A percentile compares a stretch with the other conserved stretches of the same genome.
Evolutionary conservation across 345 rosid species (phyloP).

Genomic region (Moricandia arvensis): DNA sequence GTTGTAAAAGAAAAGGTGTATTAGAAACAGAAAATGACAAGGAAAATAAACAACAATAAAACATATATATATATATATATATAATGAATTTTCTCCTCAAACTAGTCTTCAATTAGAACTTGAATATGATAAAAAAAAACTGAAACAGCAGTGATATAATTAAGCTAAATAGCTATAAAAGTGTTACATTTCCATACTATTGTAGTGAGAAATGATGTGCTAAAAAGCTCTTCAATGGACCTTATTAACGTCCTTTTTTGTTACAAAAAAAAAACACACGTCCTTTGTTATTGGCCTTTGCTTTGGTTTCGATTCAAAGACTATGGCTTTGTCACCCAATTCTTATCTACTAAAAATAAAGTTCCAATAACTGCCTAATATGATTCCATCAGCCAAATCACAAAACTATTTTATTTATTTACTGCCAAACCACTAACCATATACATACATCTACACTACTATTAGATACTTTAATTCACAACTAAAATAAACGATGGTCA

Average conservation of each 20-base stretch:
- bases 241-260: no score
- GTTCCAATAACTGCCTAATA: conserved; percentile 27
- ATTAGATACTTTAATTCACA: no score
- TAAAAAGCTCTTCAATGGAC: conserved; percentile 5
- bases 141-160: not conserved
- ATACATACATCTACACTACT: no score
- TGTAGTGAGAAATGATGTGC: not conserved
- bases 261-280: no score
- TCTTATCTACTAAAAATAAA: not conserved
- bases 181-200: not conserved
- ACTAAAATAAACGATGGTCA: not conserved
- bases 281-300: conserved; percentile 25
- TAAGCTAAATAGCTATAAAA: not conserved
- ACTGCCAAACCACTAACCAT: no score
- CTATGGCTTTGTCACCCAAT: conserved; percentile 20
- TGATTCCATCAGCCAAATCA: not conserved
- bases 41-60: not conserved
- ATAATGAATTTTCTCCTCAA: conserved; percentile 10
- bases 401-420: no score
- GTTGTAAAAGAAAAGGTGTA: conserved; percentile 6
- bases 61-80: not conserved
- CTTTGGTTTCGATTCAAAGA: conserved; percentile 37
- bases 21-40: not conserved
- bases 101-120: not conserved
- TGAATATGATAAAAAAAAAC: not conserved